phyloP scores from a whole-genome alignment of 2,329 filamentous ascomycete species.

The Sphaerulina populicola region DNA sequence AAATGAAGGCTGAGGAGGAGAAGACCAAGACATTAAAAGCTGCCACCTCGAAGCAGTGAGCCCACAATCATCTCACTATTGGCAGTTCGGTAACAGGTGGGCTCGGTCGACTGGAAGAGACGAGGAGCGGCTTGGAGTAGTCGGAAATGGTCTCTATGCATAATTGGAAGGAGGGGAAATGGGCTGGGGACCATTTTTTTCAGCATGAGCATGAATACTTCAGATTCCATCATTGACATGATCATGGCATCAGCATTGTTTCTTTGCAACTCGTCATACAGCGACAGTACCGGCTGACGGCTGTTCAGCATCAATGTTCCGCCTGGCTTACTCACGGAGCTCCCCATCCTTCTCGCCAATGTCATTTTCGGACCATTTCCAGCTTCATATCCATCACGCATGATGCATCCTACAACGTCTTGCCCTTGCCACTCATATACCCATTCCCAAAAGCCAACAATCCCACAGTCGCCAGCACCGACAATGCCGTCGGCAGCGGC shows the following conservation, averaged over 20 bases:
- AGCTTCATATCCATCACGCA: too few species aligned
- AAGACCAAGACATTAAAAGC: slow-evolving; percentile 26
- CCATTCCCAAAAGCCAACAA: slow-evolving; percentile 71
- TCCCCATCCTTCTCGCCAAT: background rate
- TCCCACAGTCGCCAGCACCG: slow-evolving; percentile 69
- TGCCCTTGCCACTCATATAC: slow-evolving; percentile 34
- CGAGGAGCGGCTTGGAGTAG: background rate
- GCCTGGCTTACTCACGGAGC: background rate
- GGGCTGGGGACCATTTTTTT: background rate
- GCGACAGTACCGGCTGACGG: background rate
- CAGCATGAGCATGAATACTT: background rate
- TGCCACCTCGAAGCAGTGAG: slow-evolving; percentile 10
- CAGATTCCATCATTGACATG: background rate
- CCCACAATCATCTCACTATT: background rate
- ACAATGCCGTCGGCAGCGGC: slow-evolving; percentile 73
- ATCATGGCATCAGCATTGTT: background rate
- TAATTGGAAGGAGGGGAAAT: background rate
- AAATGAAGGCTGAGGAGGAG: slow-evolving; percentile 82
- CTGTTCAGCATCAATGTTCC: background rate
- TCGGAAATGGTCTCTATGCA: background rate
- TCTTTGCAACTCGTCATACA: background rate
- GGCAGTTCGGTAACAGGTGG: background rate
- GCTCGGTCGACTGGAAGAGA: background rate
- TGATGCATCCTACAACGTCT: background rate
- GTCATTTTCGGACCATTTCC: background rate